Conservation (phyloP, 2,329 filamentous ascomycete genomes). For the Ceratocystis smalleyi region DNA sequence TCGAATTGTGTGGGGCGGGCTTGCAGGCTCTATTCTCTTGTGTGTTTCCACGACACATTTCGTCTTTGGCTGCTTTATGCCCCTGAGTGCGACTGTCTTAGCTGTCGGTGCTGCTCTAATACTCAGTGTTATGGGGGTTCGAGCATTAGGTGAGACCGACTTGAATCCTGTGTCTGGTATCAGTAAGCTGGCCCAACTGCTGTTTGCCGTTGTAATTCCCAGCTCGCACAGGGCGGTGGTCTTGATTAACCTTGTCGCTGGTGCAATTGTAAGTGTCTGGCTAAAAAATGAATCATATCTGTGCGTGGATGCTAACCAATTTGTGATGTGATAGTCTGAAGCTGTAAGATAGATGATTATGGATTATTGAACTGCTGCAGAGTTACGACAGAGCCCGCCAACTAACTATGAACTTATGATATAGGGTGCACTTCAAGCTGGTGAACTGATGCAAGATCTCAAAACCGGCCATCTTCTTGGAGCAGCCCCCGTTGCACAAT, state of each 20-base stretch:
- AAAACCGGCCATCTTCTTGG: conserved; percentile 91
- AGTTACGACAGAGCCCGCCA: not conserved
- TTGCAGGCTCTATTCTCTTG: conserved; percentile 59
- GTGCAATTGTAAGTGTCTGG: conserved; percentile 46
- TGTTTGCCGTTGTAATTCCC: conserved; percentile 84
- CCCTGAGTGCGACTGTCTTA: conserved; percentile 56
- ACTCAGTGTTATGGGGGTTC: conserved; percentile 57
- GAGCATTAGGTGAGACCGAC: conserved; percentile 66
- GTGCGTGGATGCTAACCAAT: not conserved
- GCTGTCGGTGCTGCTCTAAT: conserved; percentile 75
- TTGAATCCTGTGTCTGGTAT: conserved; percentile 94
- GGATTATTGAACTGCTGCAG: not conserved
- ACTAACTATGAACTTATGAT: not conserved
- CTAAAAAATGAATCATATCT: not conserved
- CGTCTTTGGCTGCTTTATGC: conserved; percentile 70
- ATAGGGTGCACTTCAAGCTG: conserved; percentile 70
- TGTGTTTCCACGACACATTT: conserved; percentile 70
- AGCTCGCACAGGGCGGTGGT: conserved; percentile 66
- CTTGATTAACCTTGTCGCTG: conserved; percentile 88
- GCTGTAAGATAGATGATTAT: conserved; percentile 24
- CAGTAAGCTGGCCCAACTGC: conserved; percentile 86
- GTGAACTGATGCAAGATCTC: conserved; percentile 91
- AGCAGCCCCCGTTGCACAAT: conserved; percentile 84
- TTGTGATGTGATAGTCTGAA: conserved; percentile 24
- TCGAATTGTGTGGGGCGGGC: conserved; percentile 55